These are phyloP conservation scores for Dothistroma septosporum DNA, from an alignment of 2,329 filamentous ascomycete genomes.

Conservation along the genomic window DNA sequence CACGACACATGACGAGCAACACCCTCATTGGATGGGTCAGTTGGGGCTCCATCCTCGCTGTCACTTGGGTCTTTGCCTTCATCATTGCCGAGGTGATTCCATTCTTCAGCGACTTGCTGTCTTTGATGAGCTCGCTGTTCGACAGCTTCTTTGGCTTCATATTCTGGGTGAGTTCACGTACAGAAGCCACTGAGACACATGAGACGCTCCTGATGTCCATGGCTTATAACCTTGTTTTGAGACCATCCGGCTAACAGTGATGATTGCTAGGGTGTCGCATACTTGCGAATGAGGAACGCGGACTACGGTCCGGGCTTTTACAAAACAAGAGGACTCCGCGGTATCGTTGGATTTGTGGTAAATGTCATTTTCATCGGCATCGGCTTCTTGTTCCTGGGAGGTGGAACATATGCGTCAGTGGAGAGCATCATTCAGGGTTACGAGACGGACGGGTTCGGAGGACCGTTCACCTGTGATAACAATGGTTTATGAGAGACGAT, in stretches of 20 bases:
- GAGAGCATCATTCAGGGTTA: slow-evolving; percentile 74
- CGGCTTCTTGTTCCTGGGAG: slow-evolving; percentile 76
- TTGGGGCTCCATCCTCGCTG: slow-evolving; percentile 71
- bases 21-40: slow-evolving; percentile 74
- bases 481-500: slow-evolving; percentile 49
- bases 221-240: too few species aligned
- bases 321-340: slow-evolving; percentile 50
- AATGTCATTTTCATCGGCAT: slow-evolving; percentile 70
- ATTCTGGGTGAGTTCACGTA: slow-evolving; percentile 58
- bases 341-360: slow-evolving; percentile 55
- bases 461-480: slow-evolving; percentile 68
- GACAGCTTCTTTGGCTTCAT: slow-evolving; percentile 95
- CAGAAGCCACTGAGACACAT: too few species aligned
- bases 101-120: slow-evolving; percentile 76
- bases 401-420: slow-evolving; percentile 72
- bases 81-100: slow-evolving; percentile 90
- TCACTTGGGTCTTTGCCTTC: slow-evolving; percentile 82
- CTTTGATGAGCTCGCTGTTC: slow-evolving; percentile 80
- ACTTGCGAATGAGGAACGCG: slow-evolving; percentile 68
- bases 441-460: slow-evolving; percentile 57
- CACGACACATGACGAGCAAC: slow-evolving; percentile 74
- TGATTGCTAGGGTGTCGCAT: slow-evolving; percentile 57
- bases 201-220: too few species aligned
- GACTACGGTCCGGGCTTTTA: slow-evolving; percentile 56
- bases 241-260: too few species aligned